Evolutionary conservation across 306 rosid genomes (phyloP).

Genomic region (Ochetophila trinervis): DNA sequence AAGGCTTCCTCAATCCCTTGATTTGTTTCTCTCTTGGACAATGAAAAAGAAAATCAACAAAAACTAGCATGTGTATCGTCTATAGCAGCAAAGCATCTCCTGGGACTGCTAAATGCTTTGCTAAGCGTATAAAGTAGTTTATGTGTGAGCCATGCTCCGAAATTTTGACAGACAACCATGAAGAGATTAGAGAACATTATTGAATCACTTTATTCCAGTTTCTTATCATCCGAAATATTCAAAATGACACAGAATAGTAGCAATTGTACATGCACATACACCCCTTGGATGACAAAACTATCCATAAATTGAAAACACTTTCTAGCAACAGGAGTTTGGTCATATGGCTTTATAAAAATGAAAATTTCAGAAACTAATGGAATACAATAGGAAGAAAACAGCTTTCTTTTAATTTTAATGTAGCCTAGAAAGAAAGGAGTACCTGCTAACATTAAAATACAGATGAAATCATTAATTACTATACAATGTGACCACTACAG

Average conservation of each 20-base stretch:
- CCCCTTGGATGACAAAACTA: background rate
- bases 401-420: background rate
- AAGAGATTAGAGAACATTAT: conserved; percentile 3
- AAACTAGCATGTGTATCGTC: no score
- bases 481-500: conserved; percentile 28
- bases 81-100: background rate
- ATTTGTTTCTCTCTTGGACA: no score
- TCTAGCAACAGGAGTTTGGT: background rate
- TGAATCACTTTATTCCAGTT: background rate
- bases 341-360: background rate
- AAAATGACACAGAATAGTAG: background rate
- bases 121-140: background rate
- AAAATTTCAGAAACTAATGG: background rate
- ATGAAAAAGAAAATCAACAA: no score
- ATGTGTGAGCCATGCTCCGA: background rate
- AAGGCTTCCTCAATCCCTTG: no score
- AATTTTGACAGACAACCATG: no score
- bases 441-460: conserved; percentile 6
- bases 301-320: background rate
- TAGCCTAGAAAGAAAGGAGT: background rate
- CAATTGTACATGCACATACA: background rate
- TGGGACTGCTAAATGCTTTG: background rate
- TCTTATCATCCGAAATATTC: conserved; percentile 3
- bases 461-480: conserved; percentile 17
- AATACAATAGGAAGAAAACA: background rate